Evolutionary conservation across 257 asterid species (phyloP), one percentile per base, ranked within the genome.

Genomic region (Jacaranda copaia): DNA sequence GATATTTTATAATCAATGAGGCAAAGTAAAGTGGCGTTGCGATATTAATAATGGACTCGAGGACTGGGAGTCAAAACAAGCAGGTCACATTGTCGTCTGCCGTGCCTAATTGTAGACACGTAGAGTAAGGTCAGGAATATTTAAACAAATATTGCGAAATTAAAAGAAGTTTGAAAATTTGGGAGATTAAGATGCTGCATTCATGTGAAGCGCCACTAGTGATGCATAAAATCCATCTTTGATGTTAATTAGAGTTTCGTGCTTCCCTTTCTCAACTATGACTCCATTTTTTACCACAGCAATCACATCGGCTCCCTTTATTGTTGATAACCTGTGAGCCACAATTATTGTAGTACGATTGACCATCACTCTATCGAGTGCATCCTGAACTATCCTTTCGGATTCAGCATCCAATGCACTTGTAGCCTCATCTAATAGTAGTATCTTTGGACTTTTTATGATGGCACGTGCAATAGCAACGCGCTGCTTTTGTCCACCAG

Each of bases 401-500:
- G 98, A 90, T 81, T 94, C 97, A 0, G 93, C 93, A 74, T 92
- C 97, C 79, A 94, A 59, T 6, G 97, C 97, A 2, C 97, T 92
- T 0, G 97, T 94, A 0, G 98, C 97, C 88, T 94, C 98, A 9
- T 94, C 98, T 3, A 94, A 65, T 20, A 94, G 86, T 11, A 94
- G 71, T 66, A 94, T 87, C 85, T 85, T 90, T 0, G 97, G 98
- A 46, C 86, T 85, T 81, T 92, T 94, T 1, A 92, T 69, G 8
- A 92, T 88, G 69, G 97, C 98, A 4, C 98, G 85, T 0, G 98
- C 98, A 5, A 94, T 94, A 53, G 98, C 98, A 0, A 94, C 88
- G 2, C 98, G 94, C 64, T 94, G 98, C 81, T 94, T 92, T 52
- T 94, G 98, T 5, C 98, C 98, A 0, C 97, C 97, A 0, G 97